A percentile compares a stretch with the other conserved stretches of the same genome.
Conservation (phyloP, 306 rosid species). For the Dryas alaskensis region DNA sequence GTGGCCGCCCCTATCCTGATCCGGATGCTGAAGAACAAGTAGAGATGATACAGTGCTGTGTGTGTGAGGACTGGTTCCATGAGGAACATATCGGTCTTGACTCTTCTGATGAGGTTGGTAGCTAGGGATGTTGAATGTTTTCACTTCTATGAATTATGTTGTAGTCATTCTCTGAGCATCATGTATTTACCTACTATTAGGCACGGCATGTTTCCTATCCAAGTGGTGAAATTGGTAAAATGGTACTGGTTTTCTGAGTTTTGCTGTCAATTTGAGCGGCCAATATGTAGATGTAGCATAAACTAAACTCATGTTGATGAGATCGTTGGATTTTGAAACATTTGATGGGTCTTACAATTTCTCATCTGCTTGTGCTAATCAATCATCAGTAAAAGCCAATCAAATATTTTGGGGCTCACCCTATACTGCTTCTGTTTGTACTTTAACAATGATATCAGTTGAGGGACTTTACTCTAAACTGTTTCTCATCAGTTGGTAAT, state of each 20-base stretch:
- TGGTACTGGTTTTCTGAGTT: neutral
- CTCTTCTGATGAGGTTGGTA: slow-evolving; percentile 78
- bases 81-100: slow-evolving; percentile 92
- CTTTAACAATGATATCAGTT: neutral
- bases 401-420: neutral
- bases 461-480: neutral
- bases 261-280: slow-evolving; percentile 5
- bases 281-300: neutral
- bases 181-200: neutral
- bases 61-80: slow-evolving; percentile 99
- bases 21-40: slow-evolving; percentile 86
- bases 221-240: slow-evolving; percentile 6
- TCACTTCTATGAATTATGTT: slow-evolving; percentile 5
- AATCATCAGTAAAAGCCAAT: slow-evolving; percentile 1
- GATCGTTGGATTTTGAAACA: neutral
- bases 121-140: slow-evolving; percentile 14
- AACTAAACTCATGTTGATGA: neutral
- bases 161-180: neutral
- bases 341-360: neutral
- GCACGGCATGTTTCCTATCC: neutral
- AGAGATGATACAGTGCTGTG: slow-evolving; percentile 95
- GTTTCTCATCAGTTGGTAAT: neutral
- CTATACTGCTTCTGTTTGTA: neutral
- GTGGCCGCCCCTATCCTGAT: slow-evolving; percentile 93
- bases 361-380: neutral